Evolutionary conservation across 129 eudicot genomes (phyloP).

Genomic region (Heracleum sosnowskyi): DNA sequence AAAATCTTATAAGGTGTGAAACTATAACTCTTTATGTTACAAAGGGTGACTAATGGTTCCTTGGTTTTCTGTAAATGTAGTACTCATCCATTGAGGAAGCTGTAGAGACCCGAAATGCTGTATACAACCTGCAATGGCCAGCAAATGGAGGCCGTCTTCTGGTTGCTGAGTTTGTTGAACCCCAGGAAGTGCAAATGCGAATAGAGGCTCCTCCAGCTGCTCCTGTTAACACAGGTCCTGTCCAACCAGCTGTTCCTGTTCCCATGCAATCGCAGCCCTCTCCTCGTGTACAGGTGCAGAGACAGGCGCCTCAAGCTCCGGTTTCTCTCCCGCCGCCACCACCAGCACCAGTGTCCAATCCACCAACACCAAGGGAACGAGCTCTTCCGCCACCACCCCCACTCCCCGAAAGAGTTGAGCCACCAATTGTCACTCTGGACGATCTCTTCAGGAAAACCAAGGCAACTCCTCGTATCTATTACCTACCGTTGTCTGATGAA

Average conservation of each 20-base stretch:
- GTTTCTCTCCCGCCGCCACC: conserved; percentile 35
- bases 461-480: conserved; percentile 60
- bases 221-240: conserved; percentile 14
- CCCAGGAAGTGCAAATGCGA: conserved; percentile 50
- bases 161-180: conserved; percentile 58
- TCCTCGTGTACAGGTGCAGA: conserved; percentile 18
- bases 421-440: conserved; percentile 54
- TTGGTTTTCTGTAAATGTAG: conserved; percentile 12
- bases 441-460: conserved; percentile 62
- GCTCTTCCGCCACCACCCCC: conserved; percentile 36
- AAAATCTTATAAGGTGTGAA: not conserved
- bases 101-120: conserved; percentile 54
- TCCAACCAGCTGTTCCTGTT: conserved; percentile 22
- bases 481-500: conserved; percentile 53
- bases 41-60: not conserved
- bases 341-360: conserved; percentile 36
- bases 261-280: conserved; percentile 22
- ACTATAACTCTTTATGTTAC: not conserved
- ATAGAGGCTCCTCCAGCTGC: conserved; percentile 36
- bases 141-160: conserved; percentile 73
- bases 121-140: conserved; percentile 71
- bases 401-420: conserved; percentile 28
- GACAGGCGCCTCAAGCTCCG: conserved; percentile 25
- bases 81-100: conserved; percentile 62
- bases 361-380: conserved; percentile 43